A percentile compares a stretch with the other conserved stretches of the same genome.
These are phyloP conservation scores for Sclerotiophoma versabilis DNA, from an alignment of 2,329 filamentous ascomycete species.

Conservation along the genomic window DNA sequence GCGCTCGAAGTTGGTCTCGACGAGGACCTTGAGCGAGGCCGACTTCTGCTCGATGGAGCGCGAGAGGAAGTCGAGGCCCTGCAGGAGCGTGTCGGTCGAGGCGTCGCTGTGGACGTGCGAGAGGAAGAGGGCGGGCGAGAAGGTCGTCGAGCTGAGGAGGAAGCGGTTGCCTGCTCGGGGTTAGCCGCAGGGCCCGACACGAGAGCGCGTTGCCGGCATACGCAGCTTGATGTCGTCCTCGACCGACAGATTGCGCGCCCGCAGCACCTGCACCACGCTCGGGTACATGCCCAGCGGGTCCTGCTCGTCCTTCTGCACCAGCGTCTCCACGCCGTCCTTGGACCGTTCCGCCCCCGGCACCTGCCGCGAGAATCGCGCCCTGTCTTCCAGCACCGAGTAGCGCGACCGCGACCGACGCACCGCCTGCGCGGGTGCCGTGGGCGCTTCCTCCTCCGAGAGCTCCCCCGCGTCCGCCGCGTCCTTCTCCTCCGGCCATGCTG, in stretches of 20 bases:
- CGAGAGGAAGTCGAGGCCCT: conserved; percentile 84
- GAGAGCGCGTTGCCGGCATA: too few relatives aligned
- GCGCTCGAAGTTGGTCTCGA: conserved; percentile 97
- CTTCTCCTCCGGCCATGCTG: conserved; percentile 85
- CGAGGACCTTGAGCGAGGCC: conserved; percentile 91
- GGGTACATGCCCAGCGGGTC: conserved; percentile 89
- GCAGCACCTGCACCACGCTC: conserved; percentile 83
- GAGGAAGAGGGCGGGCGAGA: conserved; percentile 89
- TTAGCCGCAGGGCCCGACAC: too few relatives aligned
- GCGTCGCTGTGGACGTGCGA: conserved; percentile 89
- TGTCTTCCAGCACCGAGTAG: conserved; percentile 83
- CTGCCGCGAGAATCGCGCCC: conserved; percentile 72
- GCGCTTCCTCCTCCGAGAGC: conserved; percentile 62
- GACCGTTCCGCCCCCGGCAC: conserved; percentile 73
- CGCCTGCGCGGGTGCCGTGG: conserved; percentile 30
- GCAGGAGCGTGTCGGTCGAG: conserved; percentile 80
- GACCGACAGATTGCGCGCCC: conserved; percentile 76
- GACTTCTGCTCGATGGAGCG: conserved; percentile 97
- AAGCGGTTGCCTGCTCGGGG: conserved; percentile 77
- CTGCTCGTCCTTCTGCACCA: conserved; percentile 89
- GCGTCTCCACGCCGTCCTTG: conserved; percentile 72
- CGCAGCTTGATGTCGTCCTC: conserved; percentile 83
- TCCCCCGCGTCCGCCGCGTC: conserved; percentile 68
- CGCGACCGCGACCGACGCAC: conserved; percentile 72
- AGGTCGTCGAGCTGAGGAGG: conserved; percentile 92